Evolutionary conservation across 2,329 filamentous ascomycete genomes (phyloP), one percentile per base, ranked within the genome.

Genomic region (Beauveria rudraprayagi): DNA sequence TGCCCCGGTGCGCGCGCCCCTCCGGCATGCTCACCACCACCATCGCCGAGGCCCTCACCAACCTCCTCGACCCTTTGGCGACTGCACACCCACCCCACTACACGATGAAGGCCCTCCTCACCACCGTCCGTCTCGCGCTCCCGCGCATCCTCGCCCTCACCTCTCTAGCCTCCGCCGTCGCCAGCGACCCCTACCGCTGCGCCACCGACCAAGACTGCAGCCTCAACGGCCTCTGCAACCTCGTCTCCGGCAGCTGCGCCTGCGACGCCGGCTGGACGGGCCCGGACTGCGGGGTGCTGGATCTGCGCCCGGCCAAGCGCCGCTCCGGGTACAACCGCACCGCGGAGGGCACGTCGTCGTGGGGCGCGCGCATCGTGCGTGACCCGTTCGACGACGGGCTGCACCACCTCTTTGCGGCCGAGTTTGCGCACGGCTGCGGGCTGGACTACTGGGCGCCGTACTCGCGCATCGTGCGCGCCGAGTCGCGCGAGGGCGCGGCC

Each of bases 291-390:
- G 73, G 78, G 4, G 67, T 72, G 8, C 71, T 81, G 0, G 77
- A 81, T 59, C 70, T 81, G 3, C 70, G 68, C 1, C 77, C 78
- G 0, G 77, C 74, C 0, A 72, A 69, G 4, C 67, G 72, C 41
- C 67, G 70, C 48, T 73, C 71, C 0, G 79, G 78, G 1, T 81
- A 81, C 65, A 80, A 81, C 63, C 69, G 76, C 60, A 80, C 78
- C 14, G 63, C 56, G 4, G 68, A 66, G 1, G 71, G 73, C 17
- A 78, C 76, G 53, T 78, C 78, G 0, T 80, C 78, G 0, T 81
- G 78, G 79, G 77, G 78, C 16, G 76, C 75, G 0, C 73, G 73
- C 14, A 78, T 81, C 40, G 57, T 80, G 0, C 76, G 76, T 44
- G 79, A 81, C 55, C 75, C 68, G 0, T 17, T 65, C 0, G 70